Evolutionary conservation across 2,329 filamentous ascomycete genomes (phyloP).

Genomic region (Zymoseptoria passerinii): DNA sequence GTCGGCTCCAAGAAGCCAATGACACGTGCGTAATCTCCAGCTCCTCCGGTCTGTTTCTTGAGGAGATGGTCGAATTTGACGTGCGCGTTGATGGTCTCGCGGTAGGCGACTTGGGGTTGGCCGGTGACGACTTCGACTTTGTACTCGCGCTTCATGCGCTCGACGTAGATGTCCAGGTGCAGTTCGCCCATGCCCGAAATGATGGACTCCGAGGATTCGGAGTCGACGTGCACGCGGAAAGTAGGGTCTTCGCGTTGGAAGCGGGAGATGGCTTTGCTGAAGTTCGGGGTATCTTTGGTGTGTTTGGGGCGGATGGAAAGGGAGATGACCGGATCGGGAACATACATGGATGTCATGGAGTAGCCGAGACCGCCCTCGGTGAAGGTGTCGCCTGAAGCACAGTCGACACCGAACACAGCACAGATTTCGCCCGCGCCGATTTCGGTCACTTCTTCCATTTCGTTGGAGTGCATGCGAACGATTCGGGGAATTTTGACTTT

Average conservation of each 20-base stretch:
- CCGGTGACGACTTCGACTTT: slow-evolving; percentile 93
- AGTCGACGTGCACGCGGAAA: slow-evolving; percentile 87
- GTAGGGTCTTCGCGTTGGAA: slow-evolving; percentile 98
- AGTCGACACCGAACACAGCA: slow-evolving; percentile 95
- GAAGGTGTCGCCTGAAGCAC: slow-evolving; percentile 95
- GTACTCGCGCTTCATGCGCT: slow-evolving; percentile 94
- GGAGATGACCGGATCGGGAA: slow-evolving; percentile 95
- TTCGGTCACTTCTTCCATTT: slow-evolving; percentile 94
- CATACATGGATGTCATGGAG: slow-evolving; percentile 96
- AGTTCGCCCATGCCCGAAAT: slow-evolving; percentile 98
- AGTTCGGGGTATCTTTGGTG: slow-evolving; percentile 83
- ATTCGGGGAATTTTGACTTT: slow-evolving; percentile 95
- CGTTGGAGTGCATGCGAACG: slow-evolving; percentile 98
- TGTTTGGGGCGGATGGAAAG: slow-evolving; percentile 95
- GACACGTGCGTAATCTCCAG: slow-evolving; percentile 91
- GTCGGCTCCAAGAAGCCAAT: slow-evolving; percentile 86
- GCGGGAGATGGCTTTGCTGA: slow-evolving; percentile 96
- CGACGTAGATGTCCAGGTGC: slow-evolving; percentile 93
- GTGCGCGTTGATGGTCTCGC: slow-evolving; percentile 76
- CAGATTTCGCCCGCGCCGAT: slow-evolving; percentile 96
- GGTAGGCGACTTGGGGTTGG: slow-evolving; percentile 92
- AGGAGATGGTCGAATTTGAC: slow-evolving; percentile 87
- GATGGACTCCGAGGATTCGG: slow-evolving; percentile 90
- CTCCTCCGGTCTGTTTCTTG: slow-evolving; percentile 91
- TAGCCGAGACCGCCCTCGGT: slow-evolving; percentile 89